Base-by-base conservation (phyloP, 192 early-diverging fungal genomes). In the Podila epicladia region DNA sequence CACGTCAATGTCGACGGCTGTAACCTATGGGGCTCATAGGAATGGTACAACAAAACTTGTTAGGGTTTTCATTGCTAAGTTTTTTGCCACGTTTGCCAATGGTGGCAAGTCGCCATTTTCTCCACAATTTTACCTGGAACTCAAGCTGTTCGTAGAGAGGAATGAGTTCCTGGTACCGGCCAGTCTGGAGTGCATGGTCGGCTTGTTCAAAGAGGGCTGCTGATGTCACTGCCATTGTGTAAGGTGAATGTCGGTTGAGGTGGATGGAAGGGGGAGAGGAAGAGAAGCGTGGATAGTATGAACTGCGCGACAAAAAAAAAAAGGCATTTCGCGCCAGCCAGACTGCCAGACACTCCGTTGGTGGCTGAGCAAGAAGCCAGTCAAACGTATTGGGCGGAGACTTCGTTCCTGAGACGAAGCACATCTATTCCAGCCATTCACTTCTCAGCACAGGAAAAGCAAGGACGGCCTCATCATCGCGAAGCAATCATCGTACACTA, bases 71-170 rank as follows among this genome's bases (percentile, higher is more conserved):
- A 55, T 26, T 22, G n/a, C 9, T 33, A 11, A 3, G n/a, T 9
- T 26, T 9, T 58, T 35, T 32, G 29, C 35, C 24, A 24, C 6
- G 2, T 9, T 2, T 2, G 28, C 38, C 15, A 28, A 12, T 49
- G 19, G 41, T 20, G 45, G 41, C 50, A 48, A 55, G 12, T 45
- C 15, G 15, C 41, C 41, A 17, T 45, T 45, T 41, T 45, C 41
- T 45, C 35, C 41, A 45, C 41, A 45, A 45, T 17, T n/a, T 60
- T 72, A 69, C 77, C 67, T 71, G 71, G 50, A 80, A 80, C 58
- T 80, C 77, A 17, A 80, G 71, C 7, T 73, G 77, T 41, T 80
- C 77, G 35, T 80, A 80, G 1, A 80, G 62, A 59, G 77, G 77
- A 58, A 80, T 80, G 37, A 80, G 77, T 35, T 80, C 77, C 28